phyloP scores from a whole-genome alignment of 441 rosid species.

The Pelargonium myrrhifolium region DNA sequence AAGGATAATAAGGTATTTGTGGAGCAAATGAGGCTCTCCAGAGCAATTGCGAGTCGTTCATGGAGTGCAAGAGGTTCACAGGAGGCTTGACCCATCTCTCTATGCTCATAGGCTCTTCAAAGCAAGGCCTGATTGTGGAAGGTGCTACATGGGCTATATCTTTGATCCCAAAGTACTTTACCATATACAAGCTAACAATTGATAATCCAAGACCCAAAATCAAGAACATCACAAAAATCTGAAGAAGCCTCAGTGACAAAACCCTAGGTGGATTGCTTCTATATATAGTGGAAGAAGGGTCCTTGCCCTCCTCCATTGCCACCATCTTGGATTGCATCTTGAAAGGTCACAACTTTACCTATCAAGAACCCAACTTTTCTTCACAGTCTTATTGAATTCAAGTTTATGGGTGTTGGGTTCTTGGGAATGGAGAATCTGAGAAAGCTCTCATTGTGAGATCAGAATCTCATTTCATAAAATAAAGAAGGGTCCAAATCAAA shows the following conservation, averaged over 20 bases:
- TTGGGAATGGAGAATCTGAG: too few relatives aligned
- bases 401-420: too few relatives aligned
- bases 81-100: constrained; percentile 56
- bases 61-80: constrained; percentile 39
- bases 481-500: neutral
- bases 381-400: neutral
- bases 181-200: constrained; percentile 45
- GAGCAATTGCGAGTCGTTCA: constrained; percentile 58
- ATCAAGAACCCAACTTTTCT: constrained; percentile 1
- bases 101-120: constrained; percentile 28
- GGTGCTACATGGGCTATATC: constrained; percentile 30
- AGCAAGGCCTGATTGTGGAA: constrained; percentile 38
- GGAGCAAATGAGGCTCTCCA: constrained; percentile 73
- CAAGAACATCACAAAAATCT: constrained; percentile 46
- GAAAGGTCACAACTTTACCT: constrained; percentile 18
- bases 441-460: neutral
- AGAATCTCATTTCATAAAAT: neutral
- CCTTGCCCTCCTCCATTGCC: constrained; percentile 57
- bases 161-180: constrained; percentile 39
- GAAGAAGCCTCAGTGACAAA: constrained; percentile 43
- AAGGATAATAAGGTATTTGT: constrained; percentile 42
- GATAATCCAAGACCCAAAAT: constrained; percentile 52
- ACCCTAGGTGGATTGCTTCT: constrained; percentile 41
- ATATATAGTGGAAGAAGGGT: constrained; percentile 20
- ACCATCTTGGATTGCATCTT: constrained; percentile 22